Percentiles rank a stretch among this genome's conserved stretches.
These are phyloP conservation scores for Staphylotrichum longicolle DNA, from an alignment of 495 filamentous ascomycete species.

Conservation along the genomic window DNA sequence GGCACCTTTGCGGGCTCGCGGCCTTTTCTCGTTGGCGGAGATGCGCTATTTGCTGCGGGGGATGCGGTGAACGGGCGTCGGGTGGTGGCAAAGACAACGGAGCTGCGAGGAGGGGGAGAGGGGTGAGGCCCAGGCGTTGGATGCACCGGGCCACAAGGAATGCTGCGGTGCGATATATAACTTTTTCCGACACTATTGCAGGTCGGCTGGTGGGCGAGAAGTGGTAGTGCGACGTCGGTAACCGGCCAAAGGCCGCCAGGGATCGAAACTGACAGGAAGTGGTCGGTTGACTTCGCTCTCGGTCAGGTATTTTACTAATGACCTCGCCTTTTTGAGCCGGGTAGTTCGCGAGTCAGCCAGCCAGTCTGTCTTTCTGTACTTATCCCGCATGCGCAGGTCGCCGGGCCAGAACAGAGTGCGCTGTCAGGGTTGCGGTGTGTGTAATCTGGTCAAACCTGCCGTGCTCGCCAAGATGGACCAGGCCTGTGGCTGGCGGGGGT, in stretches of 20 bases:
- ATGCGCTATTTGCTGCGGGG: conserved; percentile 28
- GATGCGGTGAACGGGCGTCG: conserved; percentile 21
- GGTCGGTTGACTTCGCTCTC: not conserved
- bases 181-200: conserved; percentile 13
- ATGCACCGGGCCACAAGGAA: not conserved
- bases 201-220: not conserved
- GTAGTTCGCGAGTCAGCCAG: conserved; percentile 11
- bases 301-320: not conserved
- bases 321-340: no score
- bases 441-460: not conserved
- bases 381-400: not conserved
- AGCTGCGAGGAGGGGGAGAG: not conserved
- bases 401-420: conserved; percentile 6
- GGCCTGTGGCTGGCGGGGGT: conserved; percentile 5
- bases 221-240: conserved; percentile 15
- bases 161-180: conserved; percentile 21
- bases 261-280: conserved; percentile 6
- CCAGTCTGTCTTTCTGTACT: not conserved
- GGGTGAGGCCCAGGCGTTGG: not conserved
- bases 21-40: conserved; percentile 2
- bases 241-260: not conserved
- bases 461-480: conserved; percentile 10
- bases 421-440: conserved; percentile 1
- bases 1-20: conserved; percentile 7
- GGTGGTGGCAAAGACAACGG: conserved; percentile 21